These are phyloP conservation scores for Phytophthora megakarya DNA, from an alignment of 352 stramenopile species.

Conservation along the genomic window DNA sequence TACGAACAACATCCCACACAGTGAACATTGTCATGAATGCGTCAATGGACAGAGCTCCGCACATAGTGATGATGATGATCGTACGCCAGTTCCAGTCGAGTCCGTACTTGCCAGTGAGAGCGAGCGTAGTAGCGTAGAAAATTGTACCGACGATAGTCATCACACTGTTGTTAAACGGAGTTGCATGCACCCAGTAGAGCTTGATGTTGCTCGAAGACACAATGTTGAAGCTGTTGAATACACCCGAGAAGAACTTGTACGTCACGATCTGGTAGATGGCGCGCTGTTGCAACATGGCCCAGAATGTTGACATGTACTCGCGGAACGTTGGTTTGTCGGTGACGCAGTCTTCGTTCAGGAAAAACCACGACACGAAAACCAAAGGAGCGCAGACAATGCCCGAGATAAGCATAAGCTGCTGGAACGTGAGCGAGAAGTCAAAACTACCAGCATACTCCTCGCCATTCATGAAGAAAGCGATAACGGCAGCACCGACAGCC, in stretches of 20 bases:
- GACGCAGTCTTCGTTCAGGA: constrained; percentile 41
- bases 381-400: constrained; percentile 39
- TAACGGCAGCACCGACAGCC: constrained; percentile 41
- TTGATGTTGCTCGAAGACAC: constrained; percentile 56
- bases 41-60: constrained; percentile 46
- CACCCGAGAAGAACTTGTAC: constrained; percentile 65
- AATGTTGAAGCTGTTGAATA: constrained; percentile 69
- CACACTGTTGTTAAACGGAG: constrained; percentile 59
- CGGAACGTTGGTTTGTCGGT: constrained; percentile 22
- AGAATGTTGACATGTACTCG: constrained; percentile 51
- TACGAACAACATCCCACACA: constrained; percentile 58
- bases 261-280: constrained; percentile 49
- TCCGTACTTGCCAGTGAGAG: constrained; percentile 50
- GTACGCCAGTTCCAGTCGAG: constrained; percentile 66
- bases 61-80: constrained; percentile 47
- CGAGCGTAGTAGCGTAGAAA: constrained; percentile 46
- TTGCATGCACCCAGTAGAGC: constrained; percentile 57
- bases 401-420: constrained; percentile 47
- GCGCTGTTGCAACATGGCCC: constrained; percentile 50
- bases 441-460: constrained; percentile 51
- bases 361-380: constrained; percentile 45
- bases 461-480: constrained; percentile 56
- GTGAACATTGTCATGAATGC: constrained; percentile 57
- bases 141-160: constrained; percentile 54
- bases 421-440: constrained; percentile 47